phyloP scores from a whole-genome alignment of 2,329 filamentous ascomycete species.

The Pezicula rhizophila region DNA sequence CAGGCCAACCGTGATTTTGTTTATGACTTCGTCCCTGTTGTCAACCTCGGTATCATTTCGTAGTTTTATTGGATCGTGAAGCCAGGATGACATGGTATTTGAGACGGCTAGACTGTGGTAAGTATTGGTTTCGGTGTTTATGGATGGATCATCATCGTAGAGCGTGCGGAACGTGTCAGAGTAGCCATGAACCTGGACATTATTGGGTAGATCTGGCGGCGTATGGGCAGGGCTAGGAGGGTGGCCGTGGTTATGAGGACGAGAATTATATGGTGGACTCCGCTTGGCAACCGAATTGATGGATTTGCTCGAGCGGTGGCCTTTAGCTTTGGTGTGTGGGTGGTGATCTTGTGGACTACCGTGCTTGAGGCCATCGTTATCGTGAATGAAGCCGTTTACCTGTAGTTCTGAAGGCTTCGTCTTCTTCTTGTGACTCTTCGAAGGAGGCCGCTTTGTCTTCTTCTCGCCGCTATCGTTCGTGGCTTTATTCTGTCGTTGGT shows the following conservation, averaged over 20 bases:
- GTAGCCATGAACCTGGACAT: conserved; percentile 62
- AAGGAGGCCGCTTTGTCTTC: conserved; percentile 65
- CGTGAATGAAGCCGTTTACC: conserved; percentile 57
- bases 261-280: conserved; percentile 56
- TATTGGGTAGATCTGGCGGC: conserved; percentile 57
- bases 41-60: conserved; percentile 61
- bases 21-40: conserved; percentile 62
- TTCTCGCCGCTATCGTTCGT: conserved; percentile 50
- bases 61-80: conserved; percentile 66
- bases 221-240: conserved; percentile 72
- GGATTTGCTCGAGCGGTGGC: conserved; percentile 73
- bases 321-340: conserved; percentile 68
- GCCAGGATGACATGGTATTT: conserved; percentile 70
- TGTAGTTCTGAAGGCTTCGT: conserved; percentile 63
- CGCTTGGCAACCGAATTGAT: conserved; percentile 63
- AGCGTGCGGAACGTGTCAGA: conserved; percentile 70
- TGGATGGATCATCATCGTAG: conserved; percentile 57
- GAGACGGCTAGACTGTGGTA: conserved; percentile 72
- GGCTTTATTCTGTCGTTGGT: conserved; percentile 50
- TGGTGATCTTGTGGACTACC: conserved; percentile 37
- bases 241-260: conserved; percentile 50
- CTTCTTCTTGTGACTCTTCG: conserved; percentile 88
- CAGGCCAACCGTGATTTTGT: conserved; percentile 29
- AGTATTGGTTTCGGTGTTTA: conserved; percentile 65
- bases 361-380: conserved; percentile 43